Percentiles rank a stretch among this genome's conserved stretches.
Evolutionary conservation across 2,329 filamentous ascomycete genomes (phyloP).

Genomic region (Trichophyton equinum): DNA sequence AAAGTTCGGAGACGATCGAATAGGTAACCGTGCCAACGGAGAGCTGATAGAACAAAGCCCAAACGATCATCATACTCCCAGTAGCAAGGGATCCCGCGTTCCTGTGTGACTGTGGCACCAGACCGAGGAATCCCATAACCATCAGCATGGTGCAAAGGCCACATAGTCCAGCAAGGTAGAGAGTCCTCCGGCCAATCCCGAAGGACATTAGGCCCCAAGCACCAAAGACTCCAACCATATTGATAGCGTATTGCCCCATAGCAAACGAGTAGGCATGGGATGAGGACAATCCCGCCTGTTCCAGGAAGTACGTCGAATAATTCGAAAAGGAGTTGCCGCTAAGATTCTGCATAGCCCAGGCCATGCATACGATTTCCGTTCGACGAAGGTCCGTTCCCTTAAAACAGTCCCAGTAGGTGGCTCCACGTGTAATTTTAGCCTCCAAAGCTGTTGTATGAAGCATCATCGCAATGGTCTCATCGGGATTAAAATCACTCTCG

Average conservation of each 20-base stretch:
- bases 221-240: slow-evolving; percentile 69
- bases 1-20: slow-evolving; percentile 74
- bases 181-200: slow-evolving; percentile 59
- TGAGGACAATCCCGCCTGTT: slow-evolving; percentile 42
- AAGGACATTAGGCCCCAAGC: slow-evolving; percentile 69
- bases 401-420: slow-evolving; percentile 74
- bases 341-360: slow-evolving; percentile 53
- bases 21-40: slow-evolving; percentile 84
- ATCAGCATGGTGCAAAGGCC: slow-evolving; percentile 65
- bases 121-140: slow-evolving; percentile 69
- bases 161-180: slow-evolving; percentile 65
- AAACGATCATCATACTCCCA: slow-evolving; percentile 72
- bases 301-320: slow-evolving; percentile 50
- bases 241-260: slow-evolving; percentile 49
- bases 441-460: slow-evolving; percentile 65
- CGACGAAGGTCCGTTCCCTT: slow-evolving; percentile 63
- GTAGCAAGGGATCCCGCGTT: slow-evolving; percentile 58
- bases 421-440: slow-evolving; percentile 44
- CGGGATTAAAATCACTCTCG: slow-evolving; percentile 62
- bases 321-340: slow-evolving; percentile 52
- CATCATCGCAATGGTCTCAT: slow-evolving; percentile 87
- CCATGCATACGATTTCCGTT: slow-evolving; percentile 59
- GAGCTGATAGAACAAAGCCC: slow-evolving; percentile 73
- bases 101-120: slow-evolving; percentile 51
- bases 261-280: slow-evolving; percentile 44